Conservation (phyloP, 2,329 filamentous ascomycete genomes). For the Chalaropsis ovoidea region DNA sequence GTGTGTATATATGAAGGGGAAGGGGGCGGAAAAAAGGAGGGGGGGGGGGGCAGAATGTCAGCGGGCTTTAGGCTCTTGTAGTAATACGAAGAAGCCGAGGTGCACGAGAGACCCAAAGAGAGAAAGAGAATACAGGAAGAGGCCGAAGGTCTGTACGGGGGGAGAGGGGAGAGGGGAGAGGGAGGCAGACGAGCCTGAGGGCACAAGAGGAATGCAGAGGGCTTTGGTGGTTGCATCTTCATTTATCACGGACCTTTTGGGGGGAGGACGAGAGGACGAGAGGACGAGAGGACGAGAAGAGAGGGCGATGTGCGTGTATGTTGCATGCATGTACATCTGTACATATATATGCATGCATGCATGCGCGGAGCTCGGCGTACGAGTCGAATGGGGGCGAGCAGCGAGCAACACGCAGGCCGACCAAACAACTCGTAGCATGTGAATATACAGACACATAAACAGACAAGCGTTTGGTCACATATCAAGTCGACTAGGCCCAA, state of each 20-base stretch:
- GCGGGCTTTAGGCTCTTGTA: background rate
- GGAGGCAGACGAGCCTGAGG: background rate
- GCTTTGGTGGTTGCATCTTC: too few species aligned
- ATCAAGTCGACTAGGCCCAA: background rate
- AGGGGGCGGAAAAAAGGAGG: too few species aligned
- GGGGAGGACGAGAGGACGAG: background rate
- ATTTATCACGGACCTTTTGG: too few species aligned
- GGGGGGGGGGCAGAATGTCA: background rate
- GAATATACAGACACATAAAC: too few species aligned
- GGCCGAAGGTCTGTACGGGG: background rate
- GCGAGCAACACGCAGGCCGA: too few species aligned
- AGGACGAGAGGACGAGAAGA: background rate
- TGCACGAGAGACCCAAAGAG: background rate
- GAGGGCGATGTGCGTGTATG: background rate
- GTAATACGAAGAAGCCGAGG: background rate
- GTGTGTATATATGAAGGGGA: too few species aligned
- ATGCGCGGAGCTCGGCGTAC: background rate
- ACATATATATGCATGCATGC: background rate
- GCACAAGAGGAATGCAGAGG: background rate
- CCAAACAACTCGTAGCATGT: too few species aligned
- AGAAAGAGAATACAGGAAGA: background rate
- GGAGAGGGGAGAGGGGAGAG: background rate
- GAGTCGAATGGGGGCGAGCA: background rate
- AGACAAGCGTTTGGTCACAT: too few species aligned
- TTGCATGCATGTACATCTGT: background rate